phyloP scores from a whole-genome alignment of 2,329 filamentous ascomycete genomes.

The Trichoderma sp. region DNA sequence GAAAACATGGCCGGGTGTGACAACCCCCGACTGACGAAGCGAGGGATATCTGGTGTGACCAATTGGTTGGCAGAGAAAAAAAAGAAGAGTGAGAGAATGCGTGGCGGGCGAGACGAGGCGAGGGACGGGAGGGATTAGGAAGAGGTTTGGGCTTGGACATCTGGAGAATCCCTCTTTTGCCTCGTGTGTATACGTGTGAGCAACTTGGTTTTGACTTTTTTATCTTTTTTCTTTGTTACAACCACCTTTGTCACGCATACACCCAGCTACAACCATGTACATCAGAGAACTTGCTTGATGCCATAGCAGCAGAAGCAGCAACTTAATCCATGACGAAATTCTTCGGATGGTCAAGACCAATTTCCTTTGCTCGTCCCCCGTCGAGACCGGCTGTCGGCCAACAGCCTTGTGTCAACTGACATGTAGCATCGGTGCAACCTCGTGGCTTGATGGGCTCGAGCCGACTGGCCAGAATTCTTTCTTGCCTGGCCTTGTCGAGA shows the following conservation, averaged over 20 bases:
- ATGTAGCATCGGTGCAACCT: background rate
- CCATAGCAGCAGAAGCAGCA: conserved; percentile 5
- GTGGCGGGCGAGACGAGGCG: background rate
- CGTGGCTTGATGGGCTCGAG: background rate
- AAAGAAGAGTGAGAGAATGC: background rate
- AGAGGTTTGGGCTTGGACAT: conserved; percentile 8
- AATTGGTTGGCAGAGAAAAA: background rate
- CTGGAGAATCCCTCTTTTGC: background rate
- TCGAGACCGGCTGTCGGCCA: background rate
- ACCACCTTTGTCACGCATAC: conserved; percentile 17
- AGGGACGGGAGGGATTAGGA: background rate
- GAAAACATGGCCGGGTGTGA: conserved; percentile 3
- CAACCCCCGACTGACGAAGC: background rate
- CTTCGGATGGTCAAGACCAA: conserved; percentile 7
- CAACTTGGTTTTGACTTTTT: conserved; percentile 20
- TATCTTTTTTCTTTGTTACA: conserved; percentile 13
- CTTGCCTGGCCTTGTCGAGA: background rate
- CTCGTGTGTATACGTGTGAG: conserved; percentile 22
- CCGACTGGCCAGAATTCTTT: background rate
- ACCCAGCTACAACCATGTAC: conserved; percentile 28
- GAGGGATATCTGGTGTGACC: background rate
- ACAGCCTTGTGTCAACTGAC: background rate
- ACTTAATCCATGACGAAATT: conserved; percentile 13
- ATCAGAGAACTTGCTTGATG: conserved; percentile 26
- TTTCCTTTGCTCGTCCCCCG: no score